Base-by-base conservation (phyloP, 2,329 filamentous ascomycete species). In the Neoscytalidium dimidiatum region DNA sequence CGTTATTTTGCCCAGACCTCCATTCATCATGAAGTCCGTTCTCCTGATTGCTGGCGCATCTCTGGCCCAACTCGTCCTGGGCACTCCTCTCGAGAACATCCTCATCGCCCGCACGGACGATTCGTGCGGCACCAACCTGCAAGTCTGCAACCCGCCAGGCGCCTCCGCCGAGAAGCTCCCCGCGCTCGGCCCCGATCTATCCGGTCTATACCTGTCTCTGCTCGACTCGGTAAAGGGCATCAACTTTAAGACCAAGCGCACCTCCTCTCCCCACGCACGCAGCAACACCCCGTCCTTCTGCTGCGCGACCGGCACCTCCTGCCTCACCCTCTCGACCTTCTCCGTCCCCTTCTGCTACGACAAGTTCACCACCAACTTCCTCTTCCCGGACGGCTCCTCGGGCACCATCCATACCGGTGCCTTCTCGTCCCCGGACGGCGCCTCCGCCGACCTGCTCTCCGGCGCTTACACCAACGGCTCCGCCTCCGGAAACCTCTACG, bases 261-360 rank as follows among this genome's bases (percentile, higher is more conserved):
- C 49, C 9, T 3, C 9, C 38, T 28, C 62, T 26, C 17, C 7
- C 19, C n/a, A n/a, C n/a, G n/a, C n/a, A n/a, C n/a, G 33, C 43
- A 26, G 41, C 31, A 31, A 43, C 38, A 41, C 62, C 9, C 53
- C 35, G 9, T 70, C 69, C 23, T 76, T 78, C 64, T 76, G 75
- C 67, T 78, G 75, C 67, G 74, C 72, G 28, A 69, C 73, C 28
- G 77, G 71, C 19, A 77, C 80, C 14, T 69, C 78, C 62, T 82
- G 80, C 69, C 71, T 80, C n/a, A 75, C 80, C 31, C 73, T 81
- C 5, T 71, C 75, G 44, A 72, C 68, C 41, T 72, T 80, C 35
- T 75, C 77, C 38, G 73, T 83, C 4, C 79, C 82, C 2, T 82
- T 84, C 72, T 84, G 82, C 74, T 84, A 83, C 73, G 83, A 84